phyloP scores from a whole-genome alignment of 202 grass and related monocot species.

The Carex arenaria region DNA sequence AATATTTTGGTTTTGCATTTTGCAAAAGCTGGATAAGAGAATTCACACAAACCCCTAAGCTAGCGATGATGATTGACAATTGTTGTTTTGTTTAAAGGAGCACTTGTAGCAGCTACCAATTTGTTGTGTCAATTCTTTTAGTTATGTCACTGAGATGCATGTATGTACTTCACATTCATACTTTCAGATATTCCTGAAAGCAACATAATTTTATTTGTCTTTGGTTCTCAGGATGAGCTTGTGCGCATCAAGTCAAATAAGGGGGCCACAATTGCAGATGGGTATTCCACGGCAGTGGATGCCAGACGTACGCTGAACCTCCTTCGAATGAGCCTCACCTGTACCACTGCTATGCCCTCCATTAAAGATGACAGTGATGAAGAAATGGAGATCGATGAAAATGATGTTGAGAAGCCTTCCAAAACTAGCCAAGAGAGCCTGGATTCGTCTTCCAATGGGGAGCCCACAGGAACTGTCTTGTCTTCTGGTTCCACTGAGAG shows the following conservation, averaged over 20 bases:
- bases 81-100: background rate
- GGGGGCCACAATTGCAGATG: slow-evolving; percentile 35
- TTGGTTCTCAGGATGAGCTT: slow-evolving; percentile 69
- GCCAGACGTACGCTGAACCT: slow-evolving; percentile 77
- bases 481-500: slow-evolving; percentile 7
- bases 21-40: background rate
- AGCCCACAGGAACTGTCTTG: background rate
- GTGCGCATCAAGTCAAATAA: slow-evolving; percentile 82
- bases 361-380: slow-evolving; percentile 91
- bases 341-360: slow-evolving; percentile 51
- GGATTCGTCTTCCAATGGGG: slow-evolving; percentile 29
- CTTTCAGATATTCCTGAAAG: background rate
- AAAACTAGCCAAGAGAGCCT: slow-evolving; percentile 26
- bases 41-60: too few relatives aligned
- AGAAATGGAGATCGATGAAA: slow-evolving; percentile 99
- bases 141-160: background rate
- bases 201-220: background rate
- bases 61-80: background rate
- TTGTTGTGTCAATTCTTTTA: background rate
- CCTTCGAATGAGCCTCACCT: slow-evolving; percentile 80
- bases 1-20: background rate
- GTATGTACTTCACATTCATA: background rate
- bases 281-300: slow-evolving; percentile 53
- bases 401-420: slow-evolving; percentile 67
- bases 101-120: background rate